Percentiles rank a stretch among this genome's conserved stretches.
Conservation (phyloP, 75 land plant genomes). For the Cunninghamia lanceolata region DNA sequence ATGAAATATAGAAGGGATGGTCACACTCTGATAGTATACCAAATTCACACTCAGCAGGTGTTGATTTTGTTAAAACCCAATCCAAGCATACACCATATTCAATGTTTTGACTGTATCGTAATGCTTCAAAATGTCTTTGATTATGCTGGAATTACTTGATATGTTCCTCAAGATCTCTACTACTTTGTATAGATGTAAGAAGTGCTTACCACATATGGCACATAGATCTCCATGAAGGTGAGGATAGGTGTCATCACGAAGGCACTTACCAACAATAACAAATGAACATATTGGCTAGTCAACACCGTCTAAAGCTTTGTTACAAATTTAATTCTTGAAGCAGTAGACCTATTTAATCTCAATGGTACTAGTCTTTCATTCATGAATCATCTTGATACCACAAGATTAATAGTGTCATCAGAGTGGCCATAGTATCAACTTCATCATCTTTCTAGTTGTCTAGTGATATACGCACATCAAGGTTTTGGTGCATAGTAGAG, state of each 20-base stretch:
- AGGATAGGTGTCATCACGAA: slow-evolving; percentile 70
- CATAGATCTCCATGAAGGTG: slow-evolving; percentile 86
- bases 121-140: slow-evolving; percentile 69
- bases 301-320: slow-evolving; percentile 8
- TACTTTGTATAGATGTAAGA: slow-evolving; percentile 82
- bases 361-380: too few species aligned
- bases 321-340: background rate
- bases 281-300: slow-evolving; percentile 76
- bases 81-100: slow-evolving; percentile 95
- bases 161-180: slow-evolving; percentile 89
- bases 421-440: too few species aligned
- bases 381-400: too few species aligned
- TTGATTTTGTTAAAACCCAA: slow-evolving; percentile 80
- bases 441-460: too few species aligned
- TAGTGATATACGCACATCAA: too few species aligned
- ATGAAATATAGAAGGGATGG: slow-evolving; percentile 92
- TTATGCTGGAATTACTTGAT: slow-evolving; percentile 56
- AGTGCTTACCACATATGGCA: slow-evolving; percentile 83
- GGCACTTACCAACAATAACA: slow-evolving; percentile 89
- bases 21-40: slow-evolving; percentile 93
- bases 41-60: slow-evolving; percentile 82
- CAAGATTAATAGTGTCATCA: too few species aligned
- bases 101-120: slow-evolving; percentile 81
- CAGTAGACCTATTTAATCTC: too few species aligned
- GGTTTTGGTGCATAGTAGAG: too few species aligned